Base-by-base conservation (phyloP, 2,329 filamentous ascomycete genomes). In the Monilinia vaccinii-corymbosi region DNA sequence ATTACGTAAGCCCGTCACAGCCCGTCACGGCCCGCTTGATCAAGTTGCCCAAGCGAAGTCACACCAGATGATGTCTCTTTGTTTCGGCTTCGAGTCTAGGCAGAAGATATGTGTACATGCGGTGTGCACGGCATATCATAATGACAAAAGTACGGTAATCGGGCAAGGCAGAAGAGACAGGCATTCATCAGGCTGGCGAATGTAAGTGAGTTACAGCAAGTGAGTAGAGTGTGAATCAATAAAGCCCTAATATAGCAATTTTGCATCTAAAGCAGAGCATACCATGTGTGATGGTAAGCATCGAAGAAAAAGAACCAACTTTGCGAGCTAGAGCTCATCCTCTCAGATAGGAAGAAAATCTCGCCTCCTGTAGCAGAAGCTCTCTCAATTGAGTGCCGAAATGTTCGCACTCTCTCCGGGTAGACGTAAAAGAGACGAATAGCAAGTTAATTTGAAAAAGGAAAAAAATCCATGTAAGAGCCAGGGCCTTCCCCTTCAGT, bases 381-480 rank as follows among this genome's bases (percentile, higher is more conserved):
- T 48, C 16, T 28, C 53, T 31, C 31, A 25, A 23, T 55, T 44
- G 51, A 42, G 47, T 56, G 28, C 42, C 31, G 16, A 56, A 56
- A 47, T 56, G n/a, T 34, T 47, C 18, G 42, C 53, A 47, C 32
- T 56, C 46, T 21, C 46, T 42, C n/a, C 45, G 36, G 18, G 6
- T 8, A 51, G 32, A 21, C 18, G 45, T 50, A 56, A 45, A 11
- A 42, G 40, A 52, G 50, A 28, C 23, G 46, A 53, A 45, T 28
- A 56, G 57, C 11, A 60, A 60, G 34, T 36, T 40, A 40, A 56
- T 31, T 28, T 32, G 31, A 31, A 55, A 55, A 44, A 21, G 38
- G 49, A 34, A 45, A 58, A 45, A 53, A 45, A 14, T 57, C 45
- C 42, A 57, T 49, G 45, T 49, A 48, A 57, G 49, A 57, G 45